Evolutionary conservation across 495 filamentous ascomycete species (phyloP).

Genomic region (Letharia columbiana): DNA sequence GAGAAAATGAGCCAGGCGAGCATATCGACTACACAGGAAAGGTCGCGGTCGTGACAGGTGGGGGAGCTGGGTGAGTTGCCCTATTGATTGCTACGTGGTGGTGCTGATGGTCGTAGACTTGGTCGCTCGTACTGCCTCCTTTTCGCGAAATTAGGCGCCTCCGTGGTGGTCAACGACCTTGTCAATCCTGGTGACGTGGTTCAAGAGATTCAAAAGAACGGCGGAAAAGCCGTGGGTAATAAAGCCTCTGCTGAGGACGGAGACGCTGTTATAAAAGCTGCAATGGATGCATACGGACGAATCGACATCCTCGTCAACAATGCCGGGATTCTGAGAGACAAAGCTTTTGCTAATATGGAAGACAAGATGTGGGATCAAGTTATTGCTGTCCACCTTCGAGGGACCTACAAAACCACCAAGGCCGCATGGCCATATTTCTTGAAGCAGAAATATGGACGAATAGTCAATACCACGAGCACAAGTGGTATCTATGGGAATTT

Average conservation of each 20-base stretch:
- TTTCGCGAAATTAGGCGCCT: slow-evolving; percentile 83
- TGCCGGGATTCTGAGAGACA: slow-evolving; percentile 93
- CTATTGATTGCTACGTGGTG: slow-evolving; percentile 5
- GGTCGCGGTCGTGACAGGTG: slow-evolving; percentile 88
- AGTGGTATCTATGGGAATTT: slow-evolving; percentile 99
- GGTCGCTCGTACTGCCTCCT: slow-evolving; percentile 87
- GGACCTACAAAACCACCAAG: slow-evolving; percentile 96
- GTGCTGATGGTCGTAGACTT: slow-evolving; percentile 46
- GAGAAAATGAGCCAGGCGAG: slow-evolving; percentile 63
- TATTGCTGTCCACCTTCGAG: slow-evolving; percentile 82
- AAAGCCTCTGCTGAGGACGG: slow-evolving; percentile 94
- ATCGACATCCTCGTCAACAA: slow-evolving; percentile 96
- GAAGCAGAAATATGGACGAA: slow-evolving; percentile 96
- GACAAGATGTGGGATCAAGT: slow-evolving; percentile 91
- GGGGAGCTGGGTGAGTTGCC: slow-evolving; percentile 61
- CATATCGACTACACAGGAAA: slow-evolving; percentile 81
- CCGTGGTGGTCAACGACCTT: slow-evolving; percentile 90
- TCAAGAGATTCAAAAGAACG: slow-evolving; percentile 79
- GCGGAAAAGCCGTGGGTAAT: slow-evolving; percentile 85
- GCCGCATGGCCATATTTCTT: slow-evolving; percentile 97
- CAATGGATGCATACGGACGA: slow-evolving; percentile 89
- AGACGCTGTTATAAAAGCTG: slow-evolving; percentile 81
- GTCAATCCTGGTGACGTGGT: slow-evolving; percentile 89
- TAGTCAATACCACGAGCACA: slow-evolving; percentile 93
- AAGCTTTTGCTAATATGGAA: slow-evolving; percentile 96